A percentile compares a stretch with the other conserved stretches of the same genome.
Conservation (phyloP, 768 basidiomycete genomes). For the Sarcodon sp. region DNA sequence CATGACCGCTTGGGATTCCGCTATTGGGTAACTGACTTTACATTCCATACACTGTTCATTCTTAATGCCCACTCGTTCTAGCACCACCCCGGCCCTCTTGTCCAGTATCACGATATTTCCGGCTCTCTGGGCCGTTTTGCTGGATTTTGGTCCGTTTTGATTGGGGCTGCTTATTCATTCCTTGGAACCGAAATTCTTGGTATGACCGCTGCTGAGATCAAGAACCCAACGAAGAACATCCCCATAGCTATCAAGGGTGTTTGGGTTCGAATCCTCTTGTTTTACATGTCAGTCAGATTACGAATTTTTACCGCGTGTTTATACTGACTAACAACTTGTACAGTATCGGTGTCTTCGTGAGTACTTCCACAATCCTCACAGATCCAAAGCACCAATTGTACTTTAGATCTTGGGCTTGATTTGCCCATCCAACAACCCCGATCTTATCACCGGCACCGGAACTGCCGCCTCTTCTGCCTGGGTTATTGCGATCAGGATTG, state of each 20-base stretch:
- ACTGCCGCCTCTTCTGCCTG: conserved; percentile 67
- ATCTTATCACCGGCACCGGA: conserved; percentile 37
- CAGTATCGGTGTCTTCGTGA: conserved; percentile 48
- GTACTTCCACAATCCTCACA: too few species aligned
- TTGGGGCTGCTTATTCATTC: conserved; percentile 86
- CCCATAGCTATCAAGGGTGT: conserved; percentile 49
- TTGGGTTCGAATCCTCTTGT: conserved; percentile 72
- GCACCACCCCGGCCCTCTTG: conserved; percentile 84
- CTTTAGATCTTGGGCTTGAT: conserved; percentile 45
- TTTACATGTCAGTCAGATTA: conserved; percentile 35
- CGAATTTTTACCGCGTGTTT: neutral
- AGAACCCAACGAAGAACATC: conserved; percentile 67
- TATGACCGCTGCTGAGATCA: conserved; percentile 83
- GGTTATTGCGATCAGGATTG: conserved; percentile 76
- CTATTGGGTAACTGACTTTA: conserved; percentile 3
- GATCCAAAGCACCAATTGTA: too few species aligned
- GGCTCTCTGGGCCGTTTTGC: conserved; percentile 73
- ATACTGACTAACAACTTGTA: conserved; percentile 8
- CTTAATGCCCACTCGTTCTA: conserved; percentile 52
- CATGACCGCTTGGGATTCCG: conserved; percentile 49
- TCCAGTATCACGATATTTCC: conserved; percentile 46
- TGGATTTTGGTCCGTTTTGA: conserved; percentile 57
- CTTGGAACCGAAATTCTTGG: conserved; percentile 94
- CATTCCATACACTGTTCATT: conserved; percentile 6
- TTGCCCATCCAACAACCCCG: conserved; percentile 54